Conservation (phyloP, 768 basidiomycete species). For the Butyriboletus loyo region DNA sequence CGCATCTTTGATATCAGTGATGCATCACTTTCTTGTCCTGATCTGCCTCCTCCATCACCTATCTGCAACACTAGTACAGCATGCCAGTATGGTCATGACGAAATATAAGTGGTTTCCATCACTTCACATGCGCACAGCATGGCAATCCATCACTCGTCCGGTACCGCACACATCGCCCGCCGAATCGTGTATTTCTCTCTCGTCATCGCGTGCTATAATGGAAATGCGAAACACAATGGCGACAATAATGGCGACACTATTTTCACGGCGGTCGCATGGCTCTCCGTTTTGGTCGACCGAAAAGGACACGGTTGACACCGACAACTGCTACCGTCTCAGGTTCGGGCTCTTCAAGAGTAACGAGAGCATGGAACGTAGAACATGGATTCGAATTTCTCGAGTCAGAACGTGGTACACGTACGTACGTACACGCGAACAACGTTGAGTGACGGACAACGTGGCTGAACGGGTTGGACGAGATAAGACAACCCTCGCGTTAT, state of each 20-base stretch:
- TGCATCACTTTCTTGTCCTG: background rate
- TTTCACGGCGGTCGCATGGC: background rate
- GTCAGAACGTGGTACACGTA: background rate
- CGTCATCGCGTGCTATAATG: background rate
- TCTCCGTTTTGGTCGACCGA: background rate
- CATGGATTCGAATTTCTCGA: background rate
- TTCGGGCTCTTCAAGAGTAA: background rate
- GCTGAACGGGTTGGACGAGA: background rate
- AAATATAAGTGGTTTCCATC: background rate
- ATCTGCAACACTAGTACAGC: background rate
- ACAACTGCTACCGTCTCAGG: background rate
- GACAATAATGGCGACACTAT: background rate
- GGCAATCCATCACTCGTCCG: background rate
- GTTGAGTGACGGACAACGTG: background rate
- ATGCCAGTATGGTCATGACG: background rate
- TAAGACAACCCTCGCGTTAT: background rate
- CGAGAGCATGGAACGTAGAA: background rate
- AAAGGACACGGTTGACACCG: too few species aligned
- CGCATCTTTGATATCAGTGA: background rate
- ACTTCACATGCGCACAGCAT: conserved; percentile 7
- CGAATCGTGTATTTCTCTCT: background rate
- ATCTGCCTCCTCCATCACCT: background rate
- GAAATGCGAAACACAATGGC: background rate
- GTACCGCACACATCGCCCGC: background rate
- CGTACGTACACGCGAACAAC: background rate